A percentile compares a stretch with the other conserved stretches of the same genome.
phyloP scores from a whole-genome alignment of 2,329 filamentous ascomycete genomes.

The Lachnellula arida region DNA sequence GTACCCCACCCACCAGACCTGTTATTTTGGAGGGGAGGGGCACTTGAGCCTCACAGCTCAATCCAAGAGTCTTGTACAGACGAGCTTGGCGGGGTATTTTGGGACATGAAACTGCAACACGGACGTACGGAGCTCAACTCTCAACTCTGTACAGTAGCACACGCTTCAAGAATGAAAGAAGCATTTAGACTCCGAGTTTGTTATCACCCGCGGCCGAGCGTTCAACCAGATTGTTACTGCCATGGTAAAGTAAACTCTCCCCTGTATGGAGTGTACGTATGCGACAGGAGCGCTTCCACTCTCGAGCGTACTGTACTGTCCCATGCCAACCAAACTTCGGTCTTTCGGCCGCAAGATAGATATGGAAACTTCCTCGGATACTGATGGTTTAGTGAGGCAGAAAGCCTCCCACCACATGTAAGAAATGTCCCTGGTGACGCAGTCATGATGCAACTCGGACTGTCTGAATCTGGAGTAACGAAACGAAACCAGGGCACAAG shows the following conservation, averaged over 20 bases:
- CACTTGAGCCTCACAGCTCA: conserved; percentile 5
- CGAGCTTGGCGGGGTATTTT: background rate
- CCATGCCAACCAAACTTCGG: background rate
- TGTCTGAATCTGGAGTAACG: background rate
- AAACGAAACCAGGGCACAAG: background rate
- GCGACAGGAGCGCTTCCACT: background rate
- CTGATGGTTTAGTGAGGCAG: background rate
- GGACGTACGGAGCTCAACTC: conserved; percentile 3
- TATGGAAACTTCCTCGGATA: background rate
- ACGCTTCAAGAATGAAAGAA: background rate
- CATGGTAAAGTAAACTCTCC: background rate
- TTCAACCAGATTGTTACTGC: background rate
- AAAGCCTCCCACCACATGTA: background rate
- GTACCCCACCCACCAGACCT: conserved; percentile 9
- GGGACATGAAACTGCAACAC: background rate
- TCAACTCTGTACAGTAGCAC: background rate
- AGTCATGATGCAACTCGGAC: background rate
- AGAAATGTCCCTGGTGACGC: background rate
- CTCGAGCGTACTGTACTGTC: background rate
- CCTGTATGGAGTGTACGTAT: background rate
- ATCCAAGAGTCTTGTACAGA: background rate
- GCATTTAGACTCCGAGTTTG: background rate
- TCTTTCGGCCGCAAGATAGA: conserved; percentile 6
- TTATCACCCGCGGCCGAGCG: background rate
- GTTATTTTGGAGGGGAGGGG: background rate